Evolutionary conservation across 2,329 filamentous ascomycete genomes (phyloP), one percentile per base, ranked within the genome.

Genomic region (Arachnomyces sp.): DNA sequence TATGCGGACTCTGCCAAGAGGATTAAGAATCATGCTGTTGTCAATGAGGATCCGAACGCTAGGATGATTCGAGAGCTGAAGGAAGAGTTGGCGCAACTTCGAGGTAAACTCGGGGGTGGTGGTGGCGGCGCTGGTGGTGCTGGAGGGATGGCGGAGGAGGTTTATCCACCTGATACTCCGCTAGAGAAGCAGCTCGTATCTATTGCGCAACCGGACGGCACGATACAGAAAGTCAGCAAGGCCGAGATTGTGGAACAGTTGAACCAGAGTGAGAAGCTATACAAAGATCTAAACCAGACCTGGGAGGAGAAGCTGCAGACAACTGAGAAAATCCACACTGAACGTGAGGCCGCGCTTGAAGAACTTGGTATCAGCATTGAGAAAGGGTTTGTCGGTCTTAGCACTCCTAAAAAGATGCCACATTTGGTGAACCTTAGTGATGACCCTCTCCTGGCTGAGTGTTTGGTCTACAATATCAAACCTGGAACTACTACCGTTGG

Each of bases 1-100:
- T 98, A 98, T 63, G 92, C 93, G 41, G 90, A 98, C 59, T 95
- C 88, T 6, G 92, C 92, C 17, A 98, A 98, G 69, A 81, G 92
- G 54, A 98, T 98, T 74, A 96, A 96, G 86, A 98, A 98, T 68
- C 92, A 98, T 63, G 92, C 92, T 42, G 92, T 98, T 37, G 84
- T 98, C 63, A 98, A 98, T 69, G 92, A 98, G 63, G 92, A 98
- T 65, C 90, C 92, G 34, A 98, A 98, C 59, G 92, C 92, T 44
- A 84, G 92, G 53, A 98, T 98, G 92, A 96, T 98, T 49, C 77
- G 92, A 61, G 92, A 98, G 59, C 71, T 98, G 47, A 98, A 98
- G 60, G 92, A 98, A 61, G 92, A 98, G 57, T 66, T 98, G 43
- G 78, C 85, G 1, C 73, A 94, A 45, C 70, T 98, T 42, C 77